Conservation (phyloP, 2,329 filamentous ascomycete genomes). For the Blastomyces emzantsi region DNA sequence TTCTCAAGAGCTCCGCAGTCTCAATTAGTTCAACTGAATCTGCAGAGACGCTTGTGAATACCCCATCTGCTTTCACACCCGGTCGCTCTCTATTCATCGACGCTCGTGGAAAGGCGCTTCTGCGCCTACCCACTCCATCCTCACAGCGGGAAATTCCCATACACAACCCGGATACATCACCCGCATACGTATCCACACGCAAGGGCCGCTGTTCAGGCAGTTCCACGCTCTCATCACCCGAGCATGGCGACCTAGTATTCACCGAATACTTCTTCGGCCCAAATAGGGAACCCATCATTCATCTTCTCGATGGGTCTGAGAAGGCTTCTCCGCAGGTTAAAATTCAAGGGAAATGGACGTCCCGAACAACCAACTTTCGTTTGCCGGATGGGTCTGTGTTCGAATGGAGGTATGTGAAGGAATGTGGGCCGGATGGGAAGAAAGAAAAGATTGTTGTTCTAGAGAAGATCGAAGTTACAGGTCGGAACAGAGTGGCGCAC, state of each 20-base stretch:
- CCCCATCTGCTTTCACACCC: conserved; percentile 8
- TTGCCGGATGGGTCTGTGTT: conserved; percentile 43
- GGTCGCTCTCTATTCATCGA: conserved; percentile 20
- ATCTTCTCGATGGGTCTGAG: conserved; percentile 23
- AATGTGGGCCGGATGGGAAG: conserved; percentile 16
- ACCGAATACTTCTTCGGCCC: conserved; percentile 53
- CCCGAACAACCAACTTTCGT: conserved; percentile 41
- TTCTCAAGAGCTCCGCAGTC: conserved; percentile 12
- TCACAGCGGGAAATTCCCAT: conserved; percentile 31
- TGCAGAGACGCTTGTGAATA: neutral
- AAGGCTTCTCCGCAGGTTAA: conserved; percentile 21
- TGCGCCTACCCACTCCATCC: conserved; percentile 30
- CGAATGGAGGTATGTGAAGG: conserved; percentile 49
- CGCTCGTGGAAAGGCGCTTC: conserved; percentile 23
- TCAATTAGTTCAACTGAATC: conserved; percentile 13
- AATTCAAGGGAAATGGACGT: conserved; percentile 36
- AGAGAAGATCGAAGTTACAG: conserved; percentile 12
- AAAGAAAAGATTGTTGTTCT: conserved; percentile 25
- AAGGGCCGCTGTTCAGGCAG: conserved; percentile 41
- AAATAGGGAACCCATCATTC: conserved; percentile 43
- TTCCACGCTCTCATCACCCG: conserved; percentile 39
- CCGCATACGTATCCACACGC: conserved; percentile 47
- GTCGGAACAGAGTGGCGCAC: conserved; percentile 28
- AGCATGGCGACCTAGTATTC: conserved; percentile 33
- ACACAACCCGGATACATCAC: conserved; percentile 27